These are phyloP conservation scores for Osmozyma mogii DNA, from an alignment of 805 yeast species.

Conservation along the genomic window DNA sequence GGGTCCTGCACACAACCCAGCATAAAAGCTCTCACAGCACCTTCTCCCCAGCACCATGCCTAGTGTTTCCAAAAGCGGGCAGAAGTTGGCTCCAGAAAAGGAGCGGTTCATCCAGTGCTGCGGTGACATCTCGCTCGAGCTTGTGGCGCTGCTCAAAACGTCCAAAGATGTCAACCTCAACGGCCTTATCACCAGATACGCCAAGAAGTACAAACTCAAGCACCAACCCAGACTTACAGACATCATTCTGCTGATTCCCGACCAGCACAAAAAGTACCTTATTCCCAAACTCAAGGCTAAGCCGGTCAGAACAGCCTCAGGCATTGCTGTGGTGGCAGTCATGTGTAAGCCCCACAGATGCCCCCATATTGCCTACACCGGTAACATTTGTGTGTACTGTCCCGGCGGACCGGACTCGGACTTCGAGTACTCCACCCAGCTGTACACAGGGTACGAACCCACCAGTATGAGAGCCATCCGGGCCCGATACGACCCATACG, in stretches of 20 bases:
- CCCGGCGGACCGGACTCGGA: conserved; percentile 99
- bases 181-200: conserved; percentile 76
- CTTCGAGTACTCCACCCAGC: conserved; percentile 95
- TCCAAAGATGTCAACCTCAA: conserved; percentile 83
- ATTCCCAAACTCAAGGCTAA: conserved; percentile 95
- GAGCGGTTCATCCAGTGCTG: conserved; percentile 91
- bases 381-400: conserved; percentile 96
- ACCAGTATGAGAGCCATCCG: conserved; percentile 99
- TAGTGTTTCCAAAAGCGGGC: conserved; percentile 11
- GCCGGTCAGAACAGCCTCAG: conserved; percentile 97
- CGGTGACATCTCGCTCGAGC: conserved; percentile 81
- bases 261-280: conserved; percentile 84
- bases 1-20: no score
- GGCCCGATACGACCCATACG: conserved; percentile 97
- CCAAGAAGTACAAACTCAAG: conserved; percentile 85
- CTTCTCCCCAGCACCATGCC: conserved; percentile 18
- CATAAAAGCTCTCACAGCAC: no score
- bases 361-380: conserved; percentile 98
- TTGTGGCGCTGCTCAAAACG: conserved; percentile 67
- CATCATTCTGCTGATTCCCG: conserved; percentile 91
- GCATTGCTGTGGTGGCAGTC: conserved; percentile 98
- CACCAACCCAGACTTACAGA: conserved; percentile 94
- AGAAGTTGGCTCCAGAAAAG: conserved; percentile 78
- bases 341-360: conserved; percentile 99
- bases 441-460: conserved; percentile 97